Percentiles rank a stretch among this genome's conserved stretches.
phyloP scores from a whole-genome alignment of 371 early-diverging fungal species.

The Haplosporangium sp. region DNA sequence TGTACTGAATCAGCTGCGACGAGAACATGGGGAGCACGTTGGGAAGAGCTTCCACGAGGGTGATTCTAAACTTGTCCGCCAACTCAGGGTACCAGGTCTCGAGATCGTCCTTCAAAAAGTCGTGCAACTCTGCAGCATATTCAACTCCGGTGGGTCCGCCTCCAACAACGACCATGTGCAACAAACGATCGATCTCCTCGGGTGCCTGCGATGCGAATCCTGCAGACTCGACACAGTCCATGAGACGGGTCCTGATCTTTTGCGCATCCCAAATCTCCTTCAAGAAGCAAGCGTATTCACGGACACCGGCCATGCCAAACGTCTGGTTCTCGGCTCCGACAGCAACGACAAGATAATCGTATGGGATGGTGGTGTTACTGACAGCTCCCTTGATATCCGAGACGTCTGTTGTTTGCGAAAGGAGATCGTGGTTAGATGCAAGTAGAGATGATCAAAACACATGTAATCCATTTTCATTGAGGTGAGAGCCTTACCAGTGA shows the following conservation, averaged over 20 bases:
- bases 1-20: conserved; percentile 89
- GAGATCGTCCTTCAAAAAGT: conserved; percentile 90
- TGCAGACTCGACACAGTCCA: conserved; percentile 92
- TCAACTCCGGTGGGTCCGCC: conserved; percentile 97
- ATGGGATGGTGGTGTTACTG: conserved; percentile 70
- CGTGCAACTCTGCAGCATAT: conserved; percentile 94
- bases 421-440: background rate
- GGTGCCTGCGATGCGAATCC: conserved; percentile 82
- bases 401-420: conserved; percentile 60
- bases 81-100: conserved; percentile 86
- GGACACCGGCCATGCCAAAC: conserved; percentile 90
- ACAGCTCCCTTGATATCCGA: conserved; percentile 76
- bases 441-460: background rate
- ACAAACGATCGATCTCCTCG: conserved; percentile 83
- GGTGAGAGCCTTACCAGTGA: conserved; percentile 62
- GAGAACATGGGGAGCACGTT: conserved; percentile 92
- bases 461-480: background rate
- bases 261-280: conserved; percentile 92
- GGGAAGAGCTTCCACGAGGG: conserved; percentile 89
- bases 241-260: conserved; percentile 86
- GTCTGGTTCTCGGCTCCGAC: conserved; percentile 92
- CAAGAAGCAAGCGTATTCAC: conserved; percentile 87
- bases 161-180: conserved; percentile 97
- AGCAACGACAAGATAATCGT: conserved; percentile 91
- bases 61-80: conserved; percentile 88